Base-by-base conservation (phyloP, 2,329 filamentous ascomycete genomes). In the Pestalotiopsis sp. region DNA sequence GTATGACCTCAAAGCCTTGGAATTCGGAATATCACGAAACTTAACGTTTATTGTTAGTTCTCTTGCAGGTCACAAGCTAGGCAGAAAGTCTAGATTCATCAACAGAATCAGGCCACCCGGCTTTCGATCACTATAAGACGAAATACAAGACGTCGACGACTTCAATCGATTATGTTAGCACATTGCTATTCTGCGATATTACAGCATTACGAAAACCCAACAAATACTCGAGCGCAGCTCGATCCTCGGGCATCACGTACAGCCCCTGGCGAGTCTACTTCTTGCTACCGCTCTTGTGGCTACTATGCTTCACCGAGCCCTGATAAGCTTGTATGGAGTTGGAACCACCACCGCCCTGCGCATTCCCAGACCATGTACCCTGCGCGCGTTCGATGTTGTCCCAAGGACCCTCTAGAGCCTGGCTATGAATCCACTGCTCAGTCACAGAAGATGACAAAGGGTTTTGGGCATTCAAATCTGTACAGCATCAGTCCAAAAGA, bases 391-490 rank as follows among this genome's bases (percentile, higher is more conserved):
- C 60, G n/a, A 72, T 55, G 4, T 49, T 67, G n/a, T 72, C 70
- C 64, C 71, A 72, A 25, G 71, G 70, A 12, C 71, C 71, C 3
- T 64, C 25, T 3, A 64, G 23, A 7, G 61, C 52, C 31, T 72
- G 71, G 1, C 67, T 38, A 1, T 61, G 11, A 41, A 72, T 61
- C 70, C 71, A 72, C 25, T 63, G 64, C 6, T 68, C 70, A 6
- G 68, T 58, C 4, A 17, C 17, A 17, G 60, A 39, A 14, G 64
- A 45, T 13, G 62, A 45, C 4, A 4, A 17, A 27, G 12, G 3
- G n/a, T 27, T 23, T 17, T 62, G 27, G 36, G 31, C 38, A 31
- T 12, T 36, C 7, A 45, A 65, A 45, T 39, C 63, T 65, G 12
- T 36, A 17, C 14, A 25, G 38, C 25, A 2, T 64, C 41, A 27